Evolutionary conservation across 2,329 filamentous ascomycete genomes (phyloP).

Genomic region (Apiospora aurea): DNA sequence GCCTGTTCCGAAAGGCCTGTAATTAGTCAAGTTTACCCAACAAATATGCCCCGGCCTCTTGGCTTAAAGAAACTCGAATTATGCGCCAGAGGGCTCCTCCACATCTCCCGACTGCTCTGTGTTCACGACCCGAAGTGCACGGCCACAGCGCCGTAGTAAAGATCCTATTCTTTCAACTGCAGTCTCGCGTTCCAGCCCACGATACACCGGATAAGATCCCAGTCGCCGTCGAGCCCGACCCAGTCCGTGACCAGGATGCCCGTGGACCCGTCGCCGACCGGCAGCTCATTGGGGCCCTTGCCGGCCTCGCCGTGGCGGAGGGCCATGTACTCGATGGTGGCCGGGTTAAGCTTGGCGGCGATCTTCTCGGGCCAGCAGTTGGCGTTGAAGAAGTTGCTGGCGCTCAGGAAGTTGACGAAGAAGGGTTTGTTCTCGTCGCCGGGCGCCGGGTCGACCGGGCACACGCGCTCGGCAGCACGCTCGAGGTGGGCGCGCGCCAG

Average conservation of each 20-base stretch:
- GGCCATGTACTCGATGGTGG: conserved; percentile 69
- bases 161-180: conserved; percentile 52
- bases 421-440: conserved; percentile 60
- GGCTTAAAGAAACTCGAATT: background rate
- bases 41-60: background rate
- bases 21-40: background rate
- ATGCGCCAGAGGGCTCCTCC: background rate
- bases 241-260: conserved; percentile 93
- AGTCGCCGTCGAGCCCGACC: conserved; percentile 87
- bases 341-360: conserved; percentile 85
- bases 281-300: conserved; percentile 56
- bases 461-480: conserved; percentile 65
- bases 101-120: background rate
- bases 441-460: conserved; percentile 46
- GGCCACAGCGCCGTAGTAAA: background rate
- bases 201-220: conserved; percentile 87
- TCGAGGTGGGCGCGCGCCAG: conserved; percentile 78
- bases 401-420: conserved; percentile 89
- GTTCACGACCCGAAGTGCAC: background rate
- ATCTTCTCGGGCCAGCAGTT: conserved; percentile 94
- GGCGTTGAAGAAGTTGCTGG: conserved; percentile 92
- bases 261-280: conserved; percentile 75
- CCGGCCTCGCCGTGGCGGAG: conserved; percentile 60
- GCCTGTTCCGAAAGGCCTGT: background rate
- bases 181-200: conserved; percentile 87